These are phyloP conservation scores for Populus ilicifolia DNA, from an alignment of 345 rosid species.

Conservation along the genomic window DNA sequence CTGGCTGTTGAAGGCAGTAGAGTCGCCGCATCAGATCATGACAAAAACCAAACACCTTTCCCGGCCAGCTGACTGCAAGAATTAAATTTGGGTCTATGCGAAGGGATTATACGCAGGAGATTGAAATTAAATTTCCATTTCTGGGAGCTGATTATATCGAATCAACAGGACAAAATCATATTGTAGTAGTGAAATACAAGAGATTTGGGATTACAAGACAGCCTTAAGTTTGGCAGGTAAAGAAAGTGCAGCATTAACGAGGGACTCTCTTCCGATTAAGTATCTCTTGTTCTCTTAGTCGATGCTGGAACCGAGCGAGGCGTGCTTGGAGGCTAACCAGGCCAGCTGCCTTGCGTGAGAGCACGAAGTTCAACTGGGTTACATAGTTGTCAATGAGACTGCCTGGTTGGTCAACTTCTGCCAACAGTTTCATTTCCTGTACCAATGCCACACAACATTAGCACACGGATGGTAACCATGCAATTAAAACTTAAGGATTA, in stretches of 20 bases:
- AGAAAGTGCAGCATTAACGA: constrained; percentile 29
- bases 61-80: constrained; percentile 13
- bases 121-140: neutral
- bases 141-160: neutral
- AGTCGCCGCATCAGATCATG: neutral
- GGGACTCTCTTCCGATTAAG: constrained; percentile 84
- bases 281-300: constrained; percentile 87
- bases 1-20: neutral
- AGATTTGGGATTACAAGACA: constrained; percentile 22
- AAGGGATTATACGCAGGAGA: constrained; percentile 2
- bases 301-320: constrained; percentile 94
- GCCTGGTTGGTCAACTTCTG: constrained; percentile 93
- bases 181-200: neutral
- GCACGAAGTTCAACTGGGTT: constrained; percentile 80
- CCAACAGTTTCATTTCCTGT: constrained; percentile 95
- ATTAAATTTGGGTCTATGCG: neutral
- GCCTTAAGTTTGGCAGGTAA: constrained; percentile 1
- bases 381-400: constrained; percentile 91
- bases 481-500: neutral
- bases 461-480: neutral
- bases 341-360: constrained; percentile 95
- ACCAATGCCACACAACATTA: neutral
- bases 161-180: neutral
- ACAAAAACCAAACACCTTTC: neutral
- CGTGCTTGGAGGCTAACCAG: constrained; percentile 73